Percentiles rank a stretch among this genome's conserved stretches.
phyloP scores from a whole-genome alignment of 192 early-diverging fungal species.

The Jimgerdemannia lactiflua region DNA sequence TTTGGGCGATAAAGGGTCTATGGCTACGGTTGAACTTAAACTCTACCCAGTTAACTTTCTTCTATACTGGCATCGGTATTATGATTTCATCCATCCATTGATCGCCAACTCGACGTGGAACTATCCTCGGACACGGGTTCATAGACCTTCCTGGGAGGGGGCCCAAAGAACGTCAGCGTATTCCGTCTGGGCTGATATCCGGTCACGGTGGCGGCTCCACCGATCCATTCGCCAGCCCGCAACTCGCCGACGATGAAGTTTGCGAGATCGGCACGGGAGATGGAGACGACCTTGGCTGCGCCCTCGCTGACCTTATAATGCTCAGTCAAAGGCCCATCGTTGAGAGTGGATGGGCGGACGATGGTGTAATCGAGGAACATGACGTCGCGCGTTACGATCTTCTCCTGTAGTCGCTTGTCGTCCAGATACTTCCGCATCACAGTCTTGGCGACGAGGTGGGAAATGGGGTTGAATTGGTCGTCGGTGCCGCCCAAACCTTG shows the following conservation, averaged over 20 bases:
- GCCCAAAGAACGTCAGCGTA: neutral
- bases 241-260: neutral
- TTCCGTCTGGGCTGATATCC: neutral
- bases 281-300: neutral
- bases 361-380: neutral
- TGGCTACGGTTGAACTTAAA: too few relatives aligned
- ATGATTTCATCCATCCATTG: too few relatives aligned
- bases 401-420: neutral
- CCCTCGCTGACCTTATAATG: neutral
- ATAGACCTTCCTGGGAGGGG: neutral
- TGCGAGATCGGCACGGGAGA: neutral
- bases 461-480: neutral
- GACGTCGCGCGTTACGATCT: neutral
- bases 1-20: neutral
- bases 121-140: neutral
- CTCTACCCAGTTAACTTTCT: too few relatives aligned
- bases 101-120: neutral
- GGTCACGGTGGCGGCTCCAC: neutral
- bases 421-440: neutral
- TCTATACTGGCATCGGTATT: too few relatives aligned
- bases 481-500: neutral
- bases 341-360: neutral
- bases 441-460: neutral
- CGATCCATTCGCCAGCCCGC: neutral
- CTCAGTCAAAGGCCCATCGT: neutral